Base-by-base conservation (phyloP, 371 early-diverging fungal genomes). In the Mortierella sp. region DNA sequence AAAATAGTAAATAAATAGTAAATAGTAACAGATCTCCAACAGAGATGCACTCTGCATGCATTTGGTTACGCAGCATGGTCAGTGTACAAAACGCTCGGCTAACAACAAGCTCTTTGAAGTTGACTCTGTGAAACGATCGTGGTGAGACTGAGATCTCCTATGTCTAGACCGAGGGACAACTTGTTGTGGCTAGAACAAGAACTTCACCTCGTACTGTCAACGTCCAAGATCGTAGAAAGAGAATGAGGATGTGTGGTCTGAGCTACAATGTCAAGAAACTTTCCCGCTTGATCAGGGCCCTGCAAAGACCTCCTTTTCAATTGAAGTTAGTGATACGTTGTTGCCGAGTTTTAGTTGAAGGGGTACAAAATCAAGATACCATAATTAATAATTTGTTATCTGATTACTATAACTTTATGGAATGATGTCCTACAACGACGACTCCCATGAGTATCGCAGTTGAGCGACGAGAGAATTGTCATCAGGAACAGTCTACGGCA, bases 41-140 rank as follows among this genome's bases (percentile, higher is more conserved):
- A 55, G 9, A 24, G 8, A 55, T 55, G 55, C 55, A 55, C 32
- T 55, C 32, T 28, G 55, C 55, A 55, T 55, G 55, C 55, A 55
- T 55, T 55, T 28, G 11, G 11, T 55, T 55, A 32, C 55, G 28
- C 55, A 11, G 24, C 55, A 55, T 55, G 55, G 55, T 55, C 55
- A 55, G 55, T 55, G 55, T 55, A 24, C 22, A 50, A 50, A 50
- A 50, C 1, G 11, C 16, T 52, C 28, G 22, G 22, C 19, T 22
- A 8, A 8, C 8, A 52, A 52, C 10, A 16, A 19, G 13, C 47
- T 47, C 19, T 4, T 47, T 19, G 52, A 15, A 15, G 10, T 15
- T 10, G 43, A 15, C 52, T 55, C 28, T 55, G 55, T 55, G 55
- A 55, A 55, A 55, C 55, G 28, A 4, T 28, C 16, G 1, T 45